Percentiles rank a stretch among this genome's conserved stretches.
Conservation (phyloP, 169 alveolate species). For the Plasmodium vivax region DNA sequence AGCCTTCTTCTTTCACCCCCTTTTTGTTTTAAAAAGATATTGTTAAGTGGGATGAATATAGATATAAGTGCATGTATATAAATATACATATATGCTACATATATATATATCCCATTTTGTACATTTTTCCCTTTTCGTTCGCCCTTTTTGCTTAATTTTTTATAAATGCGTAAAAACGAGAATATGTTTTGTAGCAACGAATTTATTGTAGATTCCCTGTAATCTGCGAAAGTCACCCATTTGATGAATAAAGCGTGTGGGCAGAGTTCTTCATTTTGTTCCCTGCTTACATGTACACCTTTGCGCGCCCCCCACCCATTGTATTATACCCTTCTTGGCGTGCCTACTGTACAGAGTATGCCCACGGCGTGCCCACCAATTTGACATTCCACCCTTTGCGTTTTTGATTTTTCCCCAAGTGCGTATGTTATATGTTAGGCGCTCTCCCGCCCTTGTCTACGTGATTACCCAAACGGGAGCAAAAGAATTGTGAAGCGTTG, state of each 20-base stretch:
- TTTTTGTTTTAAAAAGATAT: neutral
- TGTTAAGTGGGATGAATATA: neutral
- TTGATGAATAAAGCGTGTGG: neutral
- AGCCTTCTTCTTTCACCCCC: neutral
- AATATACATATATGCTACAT: neutral
- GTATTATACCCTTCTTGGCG: neutral
- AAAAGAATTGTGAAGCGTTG: neutral
- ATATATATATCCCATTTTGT: neutral
- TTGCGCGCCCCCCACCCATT: neutral
- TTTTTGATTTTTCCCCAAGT: neutral
- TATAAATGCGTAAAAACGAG: neutral
- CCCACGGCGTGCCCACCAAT: neutral
- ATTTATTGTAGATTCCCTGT: neutral
- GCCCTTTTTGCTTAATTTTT: neutral
- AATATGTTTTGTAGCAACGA: neutral
- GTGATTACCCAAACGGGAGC: neutral
- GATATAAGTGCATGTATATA: neutral
- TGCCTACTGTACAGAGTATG: neutral
- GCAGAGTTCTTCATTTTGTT: neutral
- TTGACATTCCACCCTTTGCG: neutral
- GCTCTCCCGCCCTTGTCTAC: neutral
- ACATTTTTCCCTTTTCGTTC: neutral
- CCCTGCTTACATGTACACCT: neutral
- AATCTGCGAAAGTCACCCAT: neutral
- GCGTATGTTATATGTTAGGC: neutral